Evolutionary conservation across 129 eudicot genomes (phyloP), one percentile per base, ranked within the genome.

Genomic region (Calendula officinalis): DNA sequence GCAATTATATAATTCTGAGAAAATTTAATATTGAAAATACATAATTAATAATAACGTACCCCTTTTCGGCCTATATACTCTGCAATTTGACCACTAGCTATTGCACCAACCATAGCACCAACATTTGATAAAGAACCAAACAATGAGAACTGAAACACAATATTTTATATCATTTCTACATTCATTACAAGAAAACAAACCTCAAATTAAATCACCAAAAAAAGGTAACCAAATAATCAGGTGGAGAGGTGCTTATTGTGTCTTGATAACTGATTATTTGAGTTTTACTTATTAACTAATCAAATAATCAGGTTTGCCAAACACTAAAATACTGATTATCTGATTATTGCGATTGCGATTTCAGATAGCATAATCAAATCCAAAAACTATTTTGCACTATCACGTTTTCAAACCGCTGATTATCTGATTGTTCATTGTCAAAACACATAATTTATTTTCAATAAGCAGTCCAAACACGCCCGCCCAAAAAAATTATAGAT

Each of bases 91-190:
- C 98, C 98, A 38, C 98, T 87, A 47, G 95, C 86, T 27, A 91
- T 88, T 41, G 98, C 98, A 44, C 98, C 98, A 72, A 91, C 91
- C 98, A 91, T 91, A 17, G 98, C 96, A 75, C 98, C 98, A 81
- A 85, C 98, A 67, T 91, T 91, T 0, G 94, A 84, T 65, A 91
- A 77, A 34, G 96, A 91, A 73, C 96, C 98, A 69, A 91, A 91
- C 69, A 84, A 57, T 0, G 98, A 91, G 66, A 84, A 87, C 98
- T 91, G 86, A 35, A 55, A 53, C 38, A 30, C 74, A 68, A 75
- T 9, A 42, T 63, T 35, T 54, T 5, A 13, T 5, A 48, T 64
- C 60, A 75, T 36, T 56, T 22, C 33, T 14, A 48, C 46, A 59
- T 39, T 22, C 40, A 33, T 42, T 6, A 56, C 55, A 14, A 8